Base-by-base conservation (phyloP, 75 land plant species). In the Adiantum capillusveneris region DNA sequence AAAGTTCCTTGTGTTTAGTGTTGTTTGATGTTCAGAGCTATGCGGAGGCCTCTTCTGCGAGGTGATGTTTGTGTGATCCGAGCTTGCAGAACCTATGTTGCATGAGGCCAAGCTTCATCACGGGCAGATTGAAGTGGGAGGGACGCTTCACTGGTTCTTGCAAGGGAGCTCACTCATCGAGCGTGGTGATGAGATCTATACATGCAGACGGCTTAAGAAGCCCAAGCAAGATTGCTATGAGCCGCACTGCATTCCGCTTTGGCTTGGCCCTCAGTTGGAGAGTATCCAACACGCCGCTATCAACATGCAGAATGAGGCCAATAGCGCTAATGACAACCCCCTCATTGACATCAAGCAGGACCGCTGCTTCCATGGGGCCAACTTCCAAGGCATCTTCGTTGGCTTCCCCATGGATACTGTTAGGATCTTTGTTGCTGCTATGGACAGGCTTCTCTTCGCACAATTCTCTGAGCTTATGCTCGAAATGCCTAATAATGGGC, bases 171-270 rank as follows among this genome's bases (percentile, higher is more conserved):
- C 85, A 6, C 1, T 58, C 37, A 7, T 58, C n/a, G 20, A 78
- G 74, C n/a, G 44, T 25, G 16, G 84, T 84, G 0, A 55, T 69
- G 18, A 75, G 69, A 70, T 34, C 75, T 19, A 74, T 80, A 53
- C 79, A 75, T 41, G 48, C 36, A 48, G 75, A 82, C 31, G 71
- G 0, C 64, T 77, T 70, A 1, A 80, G 56, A 80, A 80, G 61
- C 83, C 85, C 0, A 82, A 82, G 67, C 85, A 82, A 44, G 85
- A 82, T 50, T 52, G 84, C 5, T 78, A 78, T 30, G 81, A 78
- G 12, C 65, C 74, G 20, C 44, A 73, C 16, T 74, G 79, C 0
- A 69, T 73, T 2, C 78, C 80, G 16, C 68, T 65, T 0, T 68
- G 71, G 71, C 69, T 68, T 13, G 66, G 69, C 22, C 71, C 71